Evolutionary conservation across 2,329 filamentous ascomycete genomes (phyloP).

Genomic region (Pseudogymnoascus sp.): DNA sequence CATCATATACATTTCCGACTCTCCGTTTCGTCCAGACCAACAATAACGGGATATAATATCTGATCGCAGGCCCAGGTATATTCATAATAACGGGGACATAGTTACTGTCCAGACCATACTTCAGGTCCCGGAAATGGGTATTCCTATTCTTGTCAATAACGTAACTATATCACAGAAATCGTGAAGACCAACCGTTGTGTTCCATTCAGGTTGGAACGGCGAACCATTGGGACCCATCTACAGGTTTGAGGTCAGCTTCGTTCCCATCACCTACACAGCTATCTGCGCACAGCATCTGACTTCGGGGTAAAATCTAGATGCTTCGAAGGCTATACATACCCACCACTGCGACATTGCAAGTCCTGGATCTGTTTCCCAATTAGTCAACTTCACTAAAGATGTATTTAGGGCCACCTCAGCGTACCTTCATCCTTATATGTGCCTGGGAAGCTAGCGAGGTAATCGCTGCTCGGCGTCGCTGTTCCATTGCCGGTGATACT

Average conservation of each 20-base stretch:
- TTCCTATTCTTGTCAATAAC: conserved; percentile 7
- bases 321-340: background rate
- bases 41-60: background rate
- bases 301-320: background rate
- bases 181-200: background rate
- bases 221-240: background rate
- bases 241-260: background rate
- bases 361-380: conserved; percentile 9
- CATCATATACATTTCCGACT: background rate
- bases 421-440: conserved; percentile 2
- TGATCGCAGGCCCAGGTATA: background rate
- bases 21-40: background rate
- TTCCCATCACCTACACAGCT: background rate
- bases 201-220: background rate
- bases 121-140: conserved; percentile 11
- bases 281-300: background rate
- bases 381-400: background rate
- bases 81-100: background rate
- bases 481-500: conserved; percentile 5
- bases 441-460: conserved; percentile 10
- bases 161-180: background rate
- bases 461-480: conserved; percentile 1
- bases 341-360: conserved; percentile 9
- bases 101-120: conserved; percentile 6
- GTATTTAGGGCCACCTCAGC: background rate